Percentiles rank a stretch among this genome's conserved stretches.
Evolutionary conservation across 2,329 filamentous ascomycete species (phyloP).

Genomic region (Ilyonectria mors-panacis): DNA sequence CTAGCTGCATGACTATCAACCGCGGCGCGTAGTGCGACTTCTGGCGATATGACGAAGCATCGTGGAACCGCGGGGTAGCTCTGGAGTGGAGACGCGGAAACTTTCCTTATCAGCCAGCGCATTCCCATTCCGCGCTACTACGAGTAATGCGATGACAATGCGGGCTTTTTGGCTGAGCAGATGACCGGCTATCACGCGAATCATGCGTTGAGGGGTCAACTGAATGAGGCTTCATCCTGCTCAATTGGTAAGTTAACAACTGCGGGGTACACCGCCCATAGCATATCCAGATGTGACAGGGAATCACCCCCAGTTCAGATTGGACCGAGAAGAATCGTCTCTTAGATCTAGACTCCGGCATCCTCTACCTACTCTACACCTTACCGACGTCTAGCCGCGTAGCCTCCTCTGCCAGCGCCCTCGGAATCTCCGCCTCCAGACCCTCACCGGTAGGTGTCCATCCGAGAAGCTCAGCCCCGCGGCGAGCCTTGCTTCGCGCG

Average conservation of each 20-base stretch:
- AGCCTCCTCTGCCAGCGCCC: slow-evolving; percentile 47
- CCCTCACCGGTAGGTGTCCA: slow-evolving; percentile 67
- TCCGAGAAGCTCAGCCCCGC: slow-evolving; percentile 66
- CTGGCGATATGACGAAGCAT: neutral
- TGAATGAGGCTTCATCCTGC: neutral
- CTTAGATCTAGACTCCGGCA: neutral
- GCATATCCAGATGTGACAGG: neutral
- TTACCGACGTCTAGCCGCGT: slow-evolving; percentile 14
- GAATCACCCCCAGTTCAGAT: neutral
- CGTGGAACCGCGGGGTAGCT: slow-evolving; percentile 17
- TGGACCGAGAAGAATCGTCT: too few relatives aligned
- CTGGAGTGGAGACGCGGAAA: slow-evolving; percentile 33
- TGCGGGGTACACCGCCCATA: too few relatives aligned
- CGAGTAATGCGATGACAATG: neutral
- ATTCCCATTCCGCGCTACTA: neutral
- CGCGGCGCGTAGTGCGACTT: neutral
- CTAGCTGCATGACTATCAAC: neutral
- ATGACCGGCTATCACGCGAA: neutral
- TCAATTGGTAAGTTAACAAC: neutral
- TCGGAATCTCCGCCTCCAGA: slow-evolving; percentile 60
- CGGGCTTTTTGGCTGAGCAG: neutral
- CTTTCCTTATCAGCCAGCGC: slow-evolving; percentile 29
- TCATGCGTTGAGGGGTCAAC: neutral
- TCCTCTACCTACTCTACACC: neutral
- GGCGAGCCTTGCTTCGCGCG: slow-evolving; percentile 65